Percentiles rank a stretch among this genome's conserved stretches.
These are phyloP conservation scores for Endotrypanum monterogeii DNA, from an alignment of 208 protist species.

Conservation along the genomic window DNA sequence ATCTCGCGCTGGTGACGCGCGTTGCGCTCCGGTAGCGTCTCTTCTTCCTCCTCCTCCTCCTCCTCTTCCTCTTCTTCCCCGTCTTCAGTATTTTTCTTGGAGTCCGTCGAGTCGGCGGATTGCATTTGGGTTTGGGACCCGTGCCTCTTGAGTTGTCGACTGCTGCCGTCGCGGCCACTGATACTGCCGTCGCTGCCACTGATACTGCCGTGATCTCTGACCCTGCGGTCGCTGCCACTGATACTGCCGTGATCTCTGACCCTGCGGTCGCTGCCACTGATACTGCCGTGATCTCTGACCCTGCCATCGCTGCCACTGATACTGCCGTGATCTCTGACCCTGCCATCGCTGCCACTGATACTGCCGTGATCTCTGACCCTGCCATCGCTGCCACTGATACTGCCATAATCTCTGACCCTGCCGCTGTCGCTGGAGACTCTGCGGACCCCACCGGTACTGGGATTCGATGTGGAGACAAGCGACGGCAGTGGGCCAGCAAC, in stretches of 20 bases:
- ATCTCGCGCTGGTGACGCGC: slow-evolving; percentile 66
- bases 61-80: slow-evolving; percentile 10
- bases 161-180: background rate
- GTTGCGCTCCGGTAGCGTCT: slow-evolving; percentile 63
- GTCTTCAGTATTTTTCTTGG: background rate
- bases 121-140: background rate
- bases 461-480: background rate
- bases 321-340: background rate
- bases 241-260: background rate
- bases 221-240: no score
- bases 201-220: background rate
- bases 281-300: background rate
- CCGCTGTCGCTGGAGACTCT: background rate
- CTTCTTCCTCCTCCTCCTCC: slow-evolving; percentile 48
- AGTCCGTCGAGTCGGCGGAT: background rate
- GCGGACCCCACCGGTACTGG: background rate
- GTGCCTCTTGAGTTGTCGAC: background rate
- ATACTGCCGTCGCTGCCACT: background rate
- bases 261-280: background rate
- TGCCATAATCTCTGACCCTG: background rate
- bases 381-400: background rate
- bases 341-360: background rate
- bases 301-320: background rate
- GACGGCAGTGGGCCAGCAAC: background rate
- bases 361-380: no score